phyloP scores from a whole-genome alignment of 805 yeast genomes.

The Myxozyma vanderwaltii region DNA sequence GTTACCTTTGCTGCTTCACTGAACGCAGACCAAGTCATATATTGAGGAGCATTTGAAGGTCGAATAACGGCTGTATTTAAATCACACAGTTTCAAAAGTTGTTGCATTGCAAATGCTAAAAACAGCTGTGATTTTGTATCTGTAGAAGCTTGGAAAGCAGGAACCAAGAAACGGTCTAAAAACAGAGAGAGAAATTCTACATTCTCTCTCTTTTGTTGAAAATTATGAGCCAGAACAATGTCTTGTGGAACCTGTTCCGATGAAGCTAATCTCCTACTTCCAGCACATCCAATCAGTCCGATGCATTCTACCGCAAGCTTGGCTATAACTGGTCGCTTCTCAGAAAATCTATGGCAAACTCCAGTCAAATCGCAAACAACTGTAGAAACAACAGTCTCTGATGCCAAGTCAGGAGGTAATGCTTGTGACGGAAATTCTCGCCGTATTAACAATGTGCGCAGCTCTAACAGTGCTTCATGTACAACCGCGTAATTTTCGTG shows the following conservation, averaged over 20 bases:
- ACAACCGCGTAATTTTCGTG: conserved; percentile 73
- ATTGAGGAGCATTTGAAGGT: background rate
- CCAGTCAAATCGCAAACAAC: conserved; percentile 39
- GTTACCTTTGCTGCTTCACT: conserved; percentile 70
- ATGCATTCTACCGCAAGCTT: conserved; percentile 67
- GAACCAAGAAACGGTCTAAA: conserved; percentile 70
- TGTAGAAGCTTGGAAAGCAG: conserved; percentile 85
- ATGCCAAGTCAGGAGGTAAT: conserved; percentile 2
- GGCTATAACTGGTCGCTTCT: conserved; percentile 47
- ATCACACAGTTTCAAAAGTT: conserved; percentile 66
- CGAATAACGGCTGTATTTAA: conserved; percentile 40
- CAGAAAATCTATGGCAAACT: conserved; percentile 37
- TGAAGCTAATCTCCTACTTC: conserved; percentile 56
- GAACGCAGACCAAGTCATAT: conserved; percentile 60
- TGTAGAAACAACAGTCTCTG: conserved; percentile 14
- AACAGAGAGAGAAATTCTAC: conserved; percentile 64
- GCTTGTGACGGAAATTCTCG: background rate
- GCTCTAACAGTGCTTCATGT: conserved; percentile 51
- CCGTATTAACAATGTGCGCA: conserved; percentile 17
- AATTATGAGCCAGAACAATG: conserved; percentile 59
- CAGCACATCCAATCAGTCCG: conserved; percentile 76
- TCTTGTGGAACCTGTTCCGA: conserved; percentile 48
- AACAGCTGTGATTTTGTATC: conserved; percentile 83
- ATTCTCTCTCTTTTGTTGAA: conserved; percentile 64
- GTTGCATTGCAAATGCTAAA: conserved; percentile 87